Percentiles rank a stretch among this genome's conserved stretches.
Conservation (phyloP, 2,329 filamentous ascomycete species). For the Fusarium continuum region DNA sequence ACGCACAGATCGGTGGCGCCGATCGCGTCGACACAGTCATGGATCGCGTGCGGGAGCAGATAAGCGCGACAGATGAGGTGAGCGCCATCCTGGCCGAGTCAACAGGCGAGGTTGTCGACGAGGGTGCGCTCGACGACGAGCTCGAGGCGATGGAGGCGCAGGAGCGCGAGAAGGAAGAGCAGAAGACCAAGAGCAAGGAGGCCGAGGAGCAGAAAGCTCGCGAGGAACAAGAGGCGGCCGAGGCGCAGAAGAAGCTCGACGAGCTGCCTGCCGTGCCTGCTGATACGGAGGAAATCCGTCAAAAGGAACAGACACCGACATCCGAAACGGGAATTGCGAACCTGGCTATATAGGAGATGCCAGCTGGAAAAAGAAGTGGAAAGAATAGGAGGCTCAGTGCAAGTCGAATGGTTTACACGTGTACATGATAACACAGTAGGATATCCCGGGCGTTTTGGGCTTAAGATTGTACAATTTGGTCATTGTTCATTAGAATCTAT, state of each 20-base stretch:
- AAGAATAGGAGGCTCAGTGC: conserved; percentile 35
- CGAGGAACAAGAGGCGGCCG: conserved; percentile 56
- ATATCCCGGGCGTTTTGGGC: conserved; percentile 32
- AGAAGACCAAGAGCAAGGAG: conserved; percentile 56
- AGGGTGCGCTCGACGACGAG: conserved; percentile 87
- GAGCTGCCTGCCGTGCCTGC: conserved; percentile 55
- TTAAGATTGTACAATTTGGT: conserved; percentile 13
- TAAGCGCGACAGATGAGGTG: conserved; percentile 84
- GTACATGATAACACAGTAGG: conserved; percentile 30
- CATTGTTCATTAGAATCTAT: conserved; percentile 35
- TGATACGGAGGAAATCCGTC: conserved; percentile 48
- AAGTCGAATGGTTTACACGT: conserved; percentile 16
- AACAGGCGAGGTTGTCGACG: conserved; percentile 69
- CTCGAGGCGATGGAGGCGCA: conserved; percentile 77
- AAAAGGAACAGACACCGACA: conserved; percentile 46
- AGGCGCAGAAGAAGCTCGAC: conserved; percentile 63
- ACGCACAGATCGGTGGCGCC: conserved; percentile 78
- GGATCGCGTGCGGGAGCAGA: conserved; percentile 79
- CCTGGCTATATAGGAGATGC: conserved; percentile 42
- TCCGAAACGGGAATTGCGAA: conserved; percentile 52
- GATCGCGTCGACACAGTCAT: conserved; percentile 80
- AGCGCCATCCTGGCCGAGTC: conserved; percentile 76
- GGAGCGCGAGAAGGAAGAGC: conserved; percentile 62
- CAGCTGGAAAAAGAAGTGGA: conserved; percentile 36
- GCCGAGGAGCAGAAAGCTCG: conserved; percentile 52